Conservation (phyloP, 2,329 filamentous ascomycete species). For the Fusarium virguliforme region DNA sequence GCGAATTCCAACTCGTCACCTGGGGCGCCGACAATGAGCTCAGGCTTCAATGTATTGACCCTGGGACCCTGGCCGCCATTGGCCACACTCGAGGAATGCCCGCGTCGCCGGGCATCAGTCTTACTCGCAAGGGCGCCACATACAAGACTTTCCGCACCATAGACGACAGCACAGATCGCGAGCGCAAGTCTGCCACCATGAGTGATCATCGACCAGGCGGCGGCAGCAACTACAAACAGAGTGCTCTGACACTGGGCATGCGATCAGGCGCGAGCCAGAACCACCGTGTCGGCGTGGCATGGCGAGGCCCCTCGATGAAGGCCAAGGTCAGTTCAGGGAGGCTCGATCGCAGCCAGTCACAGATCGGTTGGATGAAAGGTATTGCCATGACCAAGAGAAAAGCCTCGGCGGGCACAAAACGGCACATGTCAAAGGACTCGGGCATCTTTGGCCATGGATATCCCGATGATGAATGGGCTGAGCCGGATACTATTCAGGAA, state of each 20-base stretch:
- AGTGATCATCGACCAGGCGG: constrained; percentile 70
- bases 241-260: constrained; percentile 62
- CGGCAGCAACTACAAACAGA: constrained; percentile 61
- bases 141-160: constrained; percentile 90
- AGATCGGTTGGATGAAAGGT: constrained; percentile 80
- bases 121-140: constrained; percentile 86
- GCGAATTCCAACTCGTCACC: constrained; percentile 93
- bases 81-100: constrained; percentile 80
- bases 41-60: constrained; percentile 81
- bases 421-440: constrained; percentile 69
- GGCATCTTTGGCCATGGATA: constrained; percentile 67
- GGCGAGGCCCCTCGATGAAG: constrained; percentile 74
- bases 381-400: constrained; percentile 75
- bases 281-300: constrained; percentile 59
- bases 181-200: constrained; percentile 74
- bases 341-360: constrained; percentile 66
- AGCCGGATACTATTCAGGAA: constrained; percentile 75
- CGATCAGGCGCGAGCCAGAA: constrained; percentile 54
- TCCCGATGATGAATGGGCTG: constrained; percentile 72
- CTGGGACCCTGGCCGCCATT: constrained; percentile 75
- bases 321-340: constrained; percentile 64
- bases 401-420: constrained; percentile 58
- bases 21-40: constrained; percentile 92
- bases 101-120: constrained; percentile 75
- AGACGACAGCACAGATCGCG: constrained; percentile 71